phyloP scores from a whole-genome alignment of 257 asterid species.

The Prunella vulgaris region DNA sequence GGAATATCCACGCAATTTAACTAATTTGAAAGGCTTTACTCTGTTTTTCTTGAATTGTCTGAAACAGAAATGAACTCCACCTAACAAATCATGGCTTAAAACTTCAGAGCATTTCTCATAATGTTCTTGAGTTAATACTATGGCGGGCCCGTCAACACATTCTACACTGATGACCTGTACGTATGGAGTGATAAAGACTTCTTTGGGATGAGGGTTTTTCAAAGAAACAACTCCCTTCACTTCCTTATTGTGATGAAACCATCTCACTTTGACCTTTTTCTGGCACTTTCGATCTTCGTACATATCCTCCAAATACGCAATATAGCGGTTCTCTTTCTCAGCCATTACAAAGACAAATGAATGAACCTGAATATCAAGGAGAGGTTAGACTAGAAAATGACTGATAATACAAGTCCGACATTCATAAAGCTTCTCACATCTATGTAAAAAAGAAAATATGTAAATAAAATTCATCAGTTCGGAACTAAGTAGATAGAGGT shows the following conservation, averaged over 20 bases:
- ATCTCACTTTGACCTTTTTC: slow-evolving; percentile 94
- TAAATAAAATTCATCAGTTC: not conserved
- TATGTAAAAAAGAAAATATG: not conserved
- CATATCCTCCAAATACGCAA: slow-evolving; percentile 95
- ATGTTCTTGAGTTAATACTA: slow-evolving; percentile 75
- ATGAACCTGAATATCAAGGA: slow-evolving; percentile 47
- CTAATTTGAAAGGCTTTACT: slow-evolving; percentile 75
- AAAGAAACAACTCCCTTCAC: slow-evolving; percentile 67
- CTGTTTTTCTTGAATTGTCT: slow-evolving; percentile 81
- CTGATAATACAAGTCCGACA: not conserved
- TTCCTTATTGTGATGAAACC: slow-evolving; percentile 92
- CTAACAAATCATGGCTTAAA: slow-evolving; percentile 68
- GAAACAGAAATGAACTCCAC: slow-evolving; percentile 74
- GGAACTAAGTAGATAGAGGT: not conserved
- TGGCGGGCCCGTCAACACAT: slow-evolving; percentile 95
- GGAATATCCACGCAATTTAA: slow-evolving; percentile 74
- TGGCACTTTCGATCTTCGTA: slow-evolving; percentile 93
- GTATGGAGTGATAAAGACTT: slow-evolving; percentile 86
- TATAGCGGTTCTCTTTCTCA: slow-evolving; percentile 75
- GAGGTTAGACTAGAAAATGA: not conserved
- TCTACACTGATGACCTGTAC: slow-evolving; percentile 94
- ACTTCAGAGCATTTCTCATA: slow-evolving; percentile 79
- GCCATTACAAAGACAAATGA: slow-evolving; percentile 96
- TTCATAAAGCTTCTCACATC: slow-evolving; percentile 7
- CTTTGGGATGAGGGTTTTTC: slow-evolving; percentile 72